A percentile compares a stretch with the other conserved stretches of the same genome.
phyloP scores from a whole-genome alignment of 73 alveolate genomes.

The Paramecium pentaurelia region DNA sequence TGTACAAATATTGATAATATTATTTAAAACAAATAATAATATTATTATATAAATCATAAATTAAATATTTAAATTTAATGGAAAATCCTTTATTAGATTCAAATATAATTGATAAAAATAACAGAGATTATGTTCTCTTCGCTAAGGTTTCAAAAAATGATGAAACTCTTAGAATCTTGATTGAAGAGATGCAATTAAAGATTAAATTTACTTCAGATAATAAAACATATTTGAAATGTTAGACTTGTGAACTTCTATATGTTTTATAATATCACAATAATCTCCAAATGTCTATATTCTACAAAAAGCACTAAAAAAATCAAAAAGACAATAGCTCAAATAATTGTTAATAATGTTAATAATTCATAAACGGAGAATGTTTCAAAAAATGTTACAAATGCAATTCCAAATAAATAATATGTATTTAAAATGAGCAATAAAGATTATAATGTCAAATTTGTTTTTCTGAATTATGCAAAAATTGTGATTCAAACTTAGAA shows the following conservation, averaged over 20 bases:
- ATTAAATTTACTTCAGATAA: not conserved
- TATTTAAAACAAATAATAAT: not conserved
- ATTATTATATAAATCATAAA: not conserved
- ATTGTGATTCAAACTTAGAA: not conserved
- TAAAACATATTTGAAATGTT: not conserved
- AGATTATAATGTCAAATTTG: not conserved
- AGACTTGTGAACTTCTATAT: not conserved
- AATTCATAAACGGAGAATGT: not conserved
- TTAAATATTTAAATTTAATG: conserved; percentile 4
- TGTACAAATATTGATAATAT: not conserved
- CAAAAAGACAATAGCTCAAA: not conserved
- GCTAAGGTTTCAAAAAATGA: not conserved
- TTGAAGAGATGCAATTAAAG: not conserved
- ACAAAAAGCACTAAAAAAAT: not conserved
- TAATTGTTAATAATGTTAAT: not conserved
- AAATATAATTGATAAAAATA: not conserved
- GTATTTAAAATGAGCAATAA: not conserved
- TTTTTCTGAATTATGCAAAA: not conserved
- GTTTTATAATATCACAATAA: not conserved
- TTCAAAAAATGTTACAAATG: not conserved
- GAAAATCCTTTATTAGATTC: not conserved
- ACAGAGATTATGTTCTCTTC: not conserved
- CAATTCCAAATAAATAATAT: not conserved
- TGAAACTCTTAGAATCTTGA: not conserved
- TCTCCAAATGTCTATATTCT: not conserved